phyloP scores from a whole-genome alignment of 257 asterid genomes.

The Ophiorrhiza pumila region DNA sequence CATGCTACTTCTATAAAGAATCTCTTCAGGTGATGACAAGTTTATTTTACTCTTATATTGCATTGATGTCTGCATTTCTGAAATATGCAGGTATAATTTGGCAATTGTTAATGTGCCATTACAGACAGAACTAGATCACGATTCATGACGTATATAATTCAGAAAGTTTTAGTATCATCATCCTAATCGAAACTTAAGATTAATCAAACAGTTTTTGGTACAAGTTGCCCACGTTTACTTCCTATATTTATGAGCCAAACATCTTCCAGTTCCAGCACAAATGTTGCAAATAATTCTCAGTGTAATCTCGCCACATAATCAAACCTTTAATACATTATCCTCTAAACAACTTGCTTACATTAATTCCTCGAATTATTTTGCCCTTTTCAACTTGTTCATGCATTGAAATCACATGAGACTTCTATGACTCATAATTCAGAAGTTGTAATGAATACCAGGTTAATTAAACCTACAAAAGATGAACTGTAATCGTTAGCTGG shows the following conservation, averaged over 20 bases:
- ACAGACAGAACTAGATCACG: too few species aligned
- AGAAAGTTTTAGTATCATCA: not conserved
- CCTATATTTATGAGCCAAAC: not conserved
- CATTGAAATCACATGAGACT: not conserved
- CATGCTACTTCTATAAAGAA: not conserved
- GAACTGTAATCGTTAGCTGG: too few species aligned
- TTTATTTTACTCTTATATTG: not conserved
- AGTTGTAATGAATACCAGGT: not conserved
- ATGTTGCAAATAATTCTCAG: not conserved
- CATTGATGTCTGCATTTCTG: not conserved
- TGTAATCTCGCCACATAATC: too few species aligned
- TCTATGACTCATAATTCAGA: not conserved
- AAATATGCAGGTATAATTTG: not conserved
- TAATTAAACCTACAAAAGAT: too few species aligned
- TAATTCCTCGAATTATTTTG: too few species aligned
- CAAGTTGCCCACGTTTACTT: slow-evolving; percentile 1
- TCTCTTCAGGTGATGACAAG: not conserved
- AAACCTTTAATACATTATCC: not conserved
- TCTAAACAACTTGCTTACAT: not conserved
- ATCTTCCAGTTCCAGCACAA: not conserved
- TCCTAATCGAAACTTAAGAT: not conserved
- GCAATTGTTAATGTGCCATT: not conserved
- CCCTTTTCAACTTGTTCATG: not conserved
- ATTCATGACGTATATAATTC: not conserved
- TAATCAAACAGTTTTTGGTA: not conserved